Conservation (phyloP, 176 grass and related monocot species). For the Pharus latifolius region DNA sequence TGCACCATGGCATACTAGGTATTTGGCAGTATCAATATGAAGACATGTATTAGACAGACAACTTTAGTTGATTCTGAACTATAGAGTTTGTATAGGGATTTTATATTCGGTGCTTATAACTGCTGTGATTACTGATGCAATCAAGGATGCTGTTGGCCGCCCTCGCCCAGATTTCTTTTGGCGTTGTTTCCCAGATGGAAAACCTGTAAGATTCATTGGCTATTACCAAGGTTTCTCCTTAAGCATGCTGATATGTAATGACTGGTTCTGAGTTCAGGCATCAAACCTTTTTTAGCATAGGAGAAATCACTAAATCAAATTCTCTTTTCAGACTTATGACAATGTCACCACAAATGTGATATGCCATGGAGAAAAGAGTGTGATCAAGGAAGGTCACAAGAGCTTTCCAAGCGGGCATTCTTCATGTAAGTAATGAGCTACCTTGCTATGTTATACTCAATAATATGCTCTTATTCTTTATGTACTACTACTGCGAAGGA, state of each 20-base stretch:
- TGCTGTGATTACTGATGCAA: constrained; percentile 63
- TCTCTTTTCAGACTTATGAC: constrained; percentile 34
- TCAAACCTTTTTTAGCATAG: background rate
- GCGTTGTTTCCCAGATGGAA: constrained; percentile 73
- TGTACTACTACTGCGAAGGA: too few species aligned
- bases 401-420: constrained; percentile 70
- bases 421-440: constrained; percentile 33
- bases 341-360: constrained; percentile 43
- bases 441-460: background rate
- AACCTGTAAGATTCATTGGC: constrained; percentile 17
- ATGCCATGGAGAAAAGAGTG: constrained; percentile 45
- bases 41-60: background rate
- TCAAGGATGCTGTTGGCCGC: constrained; percentile 63
- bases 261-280: background rate
- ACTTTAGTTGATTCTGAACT: background rate
- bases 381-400: constrained; percentile 59
- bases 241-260: background rate
- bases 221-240: background rate
- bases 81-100: constrained; percentile 32
- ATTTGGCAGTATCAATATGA: background rate
- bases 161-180: constrained; percentile 78
- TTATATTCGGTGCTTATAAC: constrained; percentile 61
- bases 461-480: background rate
- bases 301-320: background rate
- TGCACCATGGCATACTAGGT: constrained; percentile 70